phyloP scores from a whole-genome alignment of 169 alveolate species.

The Fabrea salina region DNA sequence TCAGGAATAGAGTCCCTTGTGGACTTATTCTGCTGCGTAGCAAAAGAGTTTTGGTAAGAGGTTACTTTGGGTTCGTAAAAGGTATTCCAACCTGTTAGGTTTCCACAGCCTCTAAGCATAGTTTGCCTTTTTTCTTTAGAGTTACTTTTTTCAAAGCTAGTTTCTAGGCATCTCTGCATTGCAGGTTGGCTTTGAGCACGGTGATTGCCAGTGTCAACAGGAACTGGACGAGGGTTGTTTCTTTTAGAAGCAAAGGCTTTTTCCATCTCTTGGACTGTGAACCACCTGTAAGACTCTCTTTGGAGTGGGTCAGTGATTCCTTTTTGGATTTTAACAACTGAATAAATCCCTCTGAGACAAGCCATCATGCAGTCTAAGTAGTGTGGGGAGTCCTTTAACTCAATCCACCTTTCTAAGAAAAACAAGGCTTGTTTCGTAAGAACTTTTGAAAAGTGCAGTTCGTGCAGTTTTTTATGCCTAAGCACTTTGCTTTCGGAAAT shows the following conservation, averaged over 20 bases:
- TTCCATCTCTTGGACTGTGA: neutral
- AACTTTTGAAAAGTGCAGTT: neutral
- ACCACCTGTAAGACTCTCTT: constrained; percentile 6
- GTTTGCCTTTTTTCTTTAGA: neutral
- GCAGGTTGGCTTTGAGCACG: neutral
- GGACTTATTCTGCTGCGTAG: neutral
- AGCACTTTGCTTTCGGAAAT: neutral
- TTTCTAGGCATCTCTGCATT: neutral
- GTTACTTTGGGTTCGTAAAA: neutral
- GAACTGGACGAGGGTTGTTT: neutral
- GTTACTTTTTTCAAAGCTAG: neutral
- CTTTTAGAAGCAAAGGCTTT: too few relatives aligned
- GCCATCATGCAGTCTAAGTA: neutral
- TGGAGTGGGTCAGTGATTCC: neutral
- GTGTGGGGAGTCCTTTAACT: neutral
- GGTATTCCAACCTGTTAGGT: neutral
- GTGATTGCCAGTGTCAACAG: neutral
- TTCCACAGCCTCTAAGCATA: neutral
- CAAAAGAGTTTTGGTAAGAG: neutral
- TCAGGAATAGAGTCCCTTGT: too few relatives aligned
- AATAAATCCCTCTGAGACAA: neutral
- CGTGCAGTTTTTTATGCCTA: neutral
- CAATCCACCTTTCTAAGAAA: neutral
- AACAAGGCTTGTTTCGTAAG: neutral
- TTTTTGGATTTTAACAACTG: neutral